Conservation (phyloP, 2,329 filamentous ascomycete species). For the Penicillium sp. region DNA sequence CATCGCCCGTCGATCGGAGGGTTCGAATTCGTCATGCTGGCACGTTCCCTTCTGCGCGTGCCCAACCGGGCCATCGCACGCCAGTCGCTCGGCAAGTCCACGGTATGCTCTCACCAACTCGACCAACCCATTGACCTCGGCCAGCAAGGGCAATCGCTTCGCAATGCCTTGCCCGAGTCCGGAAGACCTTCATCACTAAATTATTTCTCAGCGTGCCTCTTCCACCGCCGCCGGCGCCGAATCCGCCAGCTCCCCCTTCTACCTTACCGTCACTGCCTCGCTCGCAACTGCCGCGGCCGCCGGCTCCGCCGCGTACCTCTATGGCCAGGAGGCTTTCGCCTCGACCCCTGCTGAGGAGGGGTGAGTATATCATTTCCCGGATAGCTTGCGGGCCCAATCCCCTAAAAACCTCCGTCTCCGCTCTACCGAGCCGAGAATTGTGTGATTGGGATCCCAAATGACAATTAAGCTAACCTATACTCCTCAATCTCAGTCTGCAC, state of each 20-base stretch:
- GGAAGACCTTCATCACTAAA: constrained; percentile 38
- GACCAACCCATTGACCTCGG: constrained; percentile 36
- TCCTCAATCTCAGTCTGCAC: constrained; percentile 71
- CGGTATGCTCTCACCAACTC: constrained; percentile 66
- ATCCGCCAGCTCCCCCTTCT: constrained; percentile 73
- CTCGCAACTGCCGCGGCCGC: constrained; percentile 85
- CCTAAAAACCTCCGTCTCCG: constrained; percentile 18
- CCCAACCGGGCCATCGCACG: constrained; percentile 79
- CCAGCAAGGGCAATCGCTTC: constrained; percentile 34
- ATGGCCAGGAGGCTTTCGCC: constrained; percentile 84
- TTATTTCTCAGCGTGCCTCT: constrained; percentile 62
- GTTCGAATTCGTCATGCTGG: constrained; percentile 71
- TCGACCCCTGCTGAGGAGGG: constrained; percentile 96
- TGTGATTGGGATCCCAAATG: constrained; percentile 24
- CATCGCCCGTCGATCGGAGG: constrained; percentile 40
- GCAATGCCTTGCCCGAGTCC: constrained; percentile 27
- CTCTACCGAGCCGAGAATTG: constrained; percentile 30
- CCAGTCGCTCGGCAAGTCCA: constrained; percentile 73
- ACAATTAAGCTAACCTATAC: constrained; percentile 28
- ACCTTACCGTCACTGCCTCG: constrained; percentile 82
- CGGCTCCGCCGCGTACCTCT: constrained; percentile 91
- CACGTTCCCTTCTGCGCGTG: constrained; percentile 86
- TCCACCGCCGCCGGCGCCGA: constrained; percentile 71
- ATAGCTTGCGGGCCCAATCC: background rate
- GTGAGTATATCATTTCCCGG: constrained; percentile 64